Conservation (phyloP, 2,329 filamentous ascomycete species). For the Cytospora piceicola region DNA sequence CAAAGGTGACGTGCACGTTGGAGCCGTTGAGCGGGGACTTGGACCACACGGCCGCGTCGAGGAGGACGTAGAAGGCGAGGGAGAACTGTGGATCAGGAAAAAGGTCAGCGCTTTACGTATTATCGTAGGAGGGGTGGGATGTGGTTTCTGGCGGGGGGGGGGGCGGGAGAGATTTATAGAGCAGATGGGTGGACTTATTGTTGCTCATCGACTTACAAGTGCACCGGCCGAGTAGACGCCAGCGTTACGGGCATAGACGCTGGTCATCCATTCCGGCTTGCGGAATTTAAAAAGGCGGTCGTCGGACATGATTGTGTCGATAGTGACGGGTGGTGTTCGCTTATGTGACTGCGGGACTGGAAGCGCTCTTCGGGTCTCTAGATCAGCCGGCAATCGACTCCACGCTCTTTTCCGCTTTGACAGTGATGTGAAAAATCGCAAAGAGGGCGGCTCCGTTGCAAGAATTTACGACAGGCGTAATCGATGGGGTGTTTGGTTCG, state of each 20-base stretch:
- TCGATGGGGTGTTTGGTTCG: not conserved
- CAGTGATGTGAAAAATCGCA: not conserved
- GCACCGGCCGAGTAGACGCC: conserved; percentile 67
- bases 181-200: not conserved
- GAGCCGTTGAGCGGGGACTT: conserved; percentile 63
- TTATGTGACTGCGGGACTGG: not conserved
- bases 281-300: conserved; percentile 70
- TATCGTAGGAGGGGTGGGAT: not conserved
- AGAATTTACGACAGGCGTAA: not conserved
- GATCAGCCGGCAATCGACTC: not conserved
- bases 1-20: conserved; percentile 65
- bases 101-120: conserved; percentile 18
- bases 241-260: conserved; percentile 64
- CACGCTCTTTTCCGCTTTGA: not conserved
- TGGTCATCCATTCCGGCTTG: conserved; percentile 69
- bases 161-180: not conserved
- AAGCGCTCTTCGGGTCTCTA: not conserved
- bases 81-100: conserved; percentile 56
- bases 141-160: not conserved
- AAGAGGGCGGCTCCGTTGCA: not conserved
- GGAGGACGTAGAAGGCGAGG: conserved; percentile 69
- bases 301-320: conserved; percentile 60
- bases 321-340: not conserved
- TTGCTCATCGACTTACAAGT: conserved; percentile 52
- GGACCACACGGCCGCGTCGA: conserved; percentile 70